A percentile compares a stretch with the other conserved stretches of the same genome.
phyloP scores from a whole-genome alignment of 768 basidiomycete genomes.

The Piloderma croceum region DNA sequence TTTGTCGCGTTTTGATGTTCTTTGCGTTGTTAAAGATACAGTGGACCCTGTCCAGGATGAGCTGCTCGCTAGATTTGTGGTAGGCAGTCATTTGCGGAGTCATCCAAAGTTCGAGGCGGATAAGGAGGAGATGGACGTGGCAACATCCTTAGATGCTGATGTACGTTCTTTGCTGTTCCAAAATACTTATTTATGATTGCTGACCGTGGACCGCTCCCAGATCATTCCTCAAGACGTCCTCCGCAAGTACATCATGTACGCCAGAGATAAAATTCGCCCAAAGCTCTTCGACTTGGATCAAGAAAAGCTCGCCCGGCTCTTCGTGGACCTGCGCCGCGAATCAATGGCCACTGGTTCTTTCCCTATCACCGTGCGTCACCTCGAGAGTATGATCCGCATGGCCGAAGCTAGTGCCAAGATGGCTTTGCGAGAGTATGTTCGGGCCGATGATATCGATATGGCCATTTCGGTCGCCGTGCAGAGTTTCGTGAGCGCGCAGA shows the following conservation, averaged over 20 bases:
- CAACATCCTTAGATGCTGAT: conserved; percentile 82
- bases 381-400: conserved; percentile 99
- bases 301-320: conserved; percentile 90
- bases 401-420: conserved; percentile 98
- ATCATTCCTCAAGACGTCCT: conserved; percentile 95
- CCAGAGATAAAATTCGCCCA: conserved; percentile 85
- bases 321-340: conserved; percentile 92
- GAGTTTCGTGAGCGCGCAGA: conserved; percentile 94
- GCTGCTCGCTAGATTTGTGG: conserved; percentile 94
- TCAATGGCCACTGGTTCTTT: conserved; percentile 97
- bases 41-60: conserved; percentile 98
- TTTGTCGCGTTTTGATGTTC: conserved; percentile 93
- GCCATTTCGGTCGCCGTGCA: conserved; percentile 94
- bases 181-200: neutral
- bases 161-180: conserved; percentile 41
- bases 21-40: conserved; percentile 96
- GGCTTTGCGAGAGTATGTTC: conserved; percentile 93
- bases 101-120: conserved; percentile 89
- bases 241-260: conserved; percentile 99
- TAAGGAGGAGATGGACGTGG: conserved; percentile 90
- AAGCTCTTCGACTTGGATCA: conserved; percentile 94
- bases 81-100: conserved; percentile 89
- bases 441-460: conserved; percentile 92
- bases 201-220: conserved; percentile 41
- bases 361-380: conserved; percentile 94